phyloP scores from a whole-genome alignment of 495 filamentous ascomycete species.

The Podospora pseudopauciseta region DNA sequence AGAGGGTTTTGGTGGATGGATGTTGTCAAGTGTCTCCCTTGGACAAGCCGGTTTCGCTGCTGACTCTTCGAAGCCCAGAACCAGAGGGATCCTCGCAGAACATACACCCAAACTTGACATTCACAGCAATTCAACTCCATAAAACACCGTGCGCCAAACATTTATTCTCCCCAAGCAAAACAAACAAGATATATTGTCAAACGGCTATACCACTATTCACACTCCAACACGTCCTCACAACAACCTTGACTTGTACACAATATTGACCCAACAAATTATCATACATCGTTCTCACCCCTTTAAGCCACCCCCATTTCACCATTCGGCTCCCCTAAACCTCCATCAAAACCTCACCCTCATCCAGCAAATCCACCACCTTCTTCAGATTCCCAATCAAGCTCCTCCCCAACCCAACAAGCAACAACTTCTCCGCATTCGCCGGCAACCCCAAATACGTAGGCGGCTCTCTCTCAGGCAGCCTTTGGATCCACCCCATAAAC shows the following conservation, averaged over 20 bases:
- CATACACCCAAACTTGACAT: too few relatives aligned
- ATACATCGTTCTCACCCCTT: neutral
- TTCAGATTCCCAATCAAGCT: slow-evolving; percentile 82
- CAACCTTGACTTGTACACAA: neutral
- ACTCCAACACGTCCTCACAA: neutral
- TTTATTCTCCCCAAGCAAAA: too few relatives aligned
- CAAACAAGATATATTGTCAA: neutral
- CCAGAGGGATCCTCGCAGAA: too few relatives aligned
- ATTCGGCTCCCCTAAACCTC: slow-evolving; percentile 45
- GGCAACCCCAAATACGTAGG: slow-evolving; percentile 95
- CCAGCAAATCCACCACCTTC: slow-evolving; percentile 77
- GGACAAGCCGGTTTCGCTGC: too few relatives aligned
- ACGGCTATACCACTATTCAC: neutral
- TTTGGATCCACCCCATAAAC: slow-evolving; percentile 89
- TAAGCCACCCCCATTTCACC: neutral
- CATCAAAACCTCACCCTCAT: slow-evolving; percentile 91
- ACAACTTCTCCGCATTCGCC: slow-evolving; percentile 92
- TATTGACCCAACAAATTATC: neutral
- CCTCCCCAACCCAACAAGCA: slow-evolving; percentile 83
- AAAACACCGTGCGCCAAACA: too few relatives aligned
- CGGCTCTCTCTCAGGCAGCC: slow-evolving; percentile 89
- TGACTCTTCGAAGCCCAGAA: too few relatives aligned
- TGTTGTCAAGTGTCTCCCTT: too few relatives aligned
- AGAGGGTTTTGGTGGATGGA: too few relatives aligned
- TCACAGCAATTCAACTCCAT: too few relatives aligned